These are phyloP conservation scores for Rostrohypoxylon terebratum DNA, from an alignment of 495 filamentous ascomycete genomes.

Conservation along the genomic window DNA sequence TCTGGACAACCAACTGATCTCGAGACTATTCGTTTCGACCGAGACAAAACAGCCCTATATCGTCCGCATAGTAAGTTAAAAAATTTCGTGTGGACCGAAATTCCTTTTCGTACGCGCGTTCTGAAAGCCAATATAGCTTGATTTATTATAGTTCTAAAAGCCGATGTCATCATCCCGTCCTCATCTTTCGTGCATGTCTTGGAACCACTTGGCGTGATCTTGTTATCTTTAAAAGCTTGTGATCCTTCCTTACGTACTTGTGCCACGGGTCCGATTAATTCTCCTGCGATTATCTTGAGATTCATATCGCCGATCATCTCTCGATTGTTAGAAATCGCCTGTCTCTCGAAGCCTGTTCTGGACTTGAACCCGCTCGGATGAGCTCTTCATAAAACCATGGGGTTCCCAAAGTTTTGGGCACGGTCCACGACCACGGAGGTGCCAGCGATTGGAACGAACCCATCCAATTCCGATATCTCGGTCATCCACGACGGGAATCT, in stretches of 20 bases:
- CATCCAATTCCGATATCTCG: slow-evolving; percentile 32
- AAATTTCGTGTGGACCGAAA: neutral
- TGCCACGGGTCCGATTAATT: neutral
- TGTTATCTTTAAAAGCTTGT: slow-evolving; percentile 10
- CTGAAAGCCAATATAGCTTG: slow-evolving; percentile 5
- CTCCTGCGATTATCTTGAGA: neutral
- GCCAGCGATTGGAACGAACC: slow-evolving; percentile 13
- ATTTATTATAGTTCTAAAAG: neutral
- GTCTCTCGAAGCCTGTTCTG: neutral
- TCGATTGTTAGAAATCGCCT: neutral
- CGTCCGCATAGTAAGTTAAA: neutral
- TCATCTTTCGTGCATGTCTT: slow-evolving; percentile 12
- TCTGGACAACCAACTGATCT: slow-evolving; percentile 15
- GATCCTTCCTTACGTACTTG: neutral
- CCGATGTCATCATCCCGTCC: slow-evolving; percentile 35
- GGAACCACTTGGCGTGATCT: slow-evolving; percentile 4
- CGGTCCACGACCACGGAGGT: slow-evolving; percentile 24
- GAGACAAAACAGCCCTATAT: slow-evolving; percentile 14
- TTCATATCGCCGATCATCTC: slow-evolving; percentile 3
- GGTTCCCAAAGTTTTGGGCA: slow-evolving; percentile 32
- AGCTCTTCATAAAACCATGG: slow-evolving; percentile 24
- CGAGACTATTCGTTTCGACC: neutral
- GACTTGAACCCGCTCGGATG: neutral
- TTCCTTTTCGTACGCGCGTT: neutral
- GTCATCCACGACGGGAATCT: slow-evolving; percentile 58